Percentiles rank a stretch among this genome's conserved stretches.
These are phyloP conservation scores for Cucumis sativus DNA, from an alignment of 306 rosid genomes.

Conservation along the genomic window DNA sequence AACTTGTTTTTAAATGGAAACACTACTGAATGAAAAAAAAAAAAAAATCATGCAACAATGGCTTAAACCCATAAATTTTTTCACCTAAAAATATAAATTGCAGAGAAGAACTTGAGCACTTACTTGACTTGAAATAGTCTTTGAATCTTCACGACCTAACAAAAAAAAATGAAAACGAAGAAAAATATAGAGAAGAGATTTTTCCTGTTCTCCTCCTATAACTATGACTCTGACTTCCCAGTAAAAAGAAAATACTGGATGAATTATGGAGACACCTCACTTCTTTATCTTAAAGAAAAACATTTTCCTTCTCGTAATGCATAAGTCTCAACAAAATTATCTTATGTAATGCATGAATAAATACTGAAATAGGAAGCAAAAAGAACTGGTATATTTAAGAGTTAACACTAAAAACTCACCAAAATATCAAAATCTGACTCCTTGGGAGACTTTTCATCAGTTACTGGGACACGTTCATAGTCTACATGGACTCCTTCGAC, in stretches of 20 bases:
- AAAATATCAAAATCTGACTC: constrained; percentile 77
- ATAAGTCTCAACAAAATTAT: neutral
- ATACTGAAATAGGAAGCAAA: neutral
- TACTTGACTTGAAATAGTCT: neutral
- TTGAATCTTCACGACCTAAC: neutral
- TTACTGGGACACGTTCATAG: constrained; percentile 89
- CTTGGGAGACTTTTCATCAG: constrained; percentile 91
- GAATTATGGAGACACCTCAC: neutral
- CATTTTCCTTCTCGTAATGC: neutral
- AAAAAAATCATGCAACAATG: neutral
- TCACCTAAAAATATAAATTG: neutral
- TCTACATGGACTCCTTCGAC: constrained; percentile 67
- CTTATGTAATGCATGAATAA: neutral
- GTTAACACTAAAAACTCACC: constrained; percentile 33
- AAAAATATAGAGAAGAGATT: neutral
- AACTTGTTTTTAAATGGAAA: neutral
- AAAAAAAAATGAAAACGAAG: neutral
- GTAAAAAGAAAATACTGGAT: neutral
- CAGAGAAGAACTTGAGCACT: neutral
- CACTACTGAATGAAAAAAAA: no score
- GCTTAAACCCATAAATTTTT: neutral
- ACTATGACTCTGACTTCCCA: neutral
- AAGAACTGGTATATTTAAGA: neutral
- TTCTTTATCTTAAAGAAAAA: neutral
- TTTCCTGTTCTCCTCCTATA: neutral